phyloP scores from a whole-genome alignment of 257 asterid genomes.

The Fraxinus quadrangulata region DNA sequence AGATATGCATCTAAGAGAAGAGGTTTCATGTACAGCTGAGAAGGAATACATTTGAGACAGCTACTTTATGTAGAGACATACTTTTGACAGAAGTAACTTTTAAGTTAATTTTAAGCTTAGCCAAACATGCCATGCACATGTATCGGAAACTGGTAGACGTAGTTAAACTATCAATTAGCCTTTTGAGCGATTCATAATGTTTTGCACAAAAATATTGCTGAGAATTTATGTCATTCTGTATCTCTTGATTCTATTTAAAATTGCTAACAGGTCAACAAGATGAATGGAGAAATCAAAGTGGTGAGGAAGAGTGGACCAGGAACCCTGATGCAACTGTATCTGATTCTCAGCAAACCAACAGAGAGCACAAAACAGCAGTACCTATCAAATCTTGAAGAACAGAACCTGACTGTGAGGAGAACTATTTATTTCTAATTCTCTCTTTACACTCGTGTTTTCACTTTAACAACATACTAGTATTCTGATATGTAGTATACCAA shows the following conservation, averaged over 20 bases:
- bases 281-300: slow-evolving; percentile 95
- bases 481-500: background rate
- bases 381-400: slow-evolving; percentile 52
- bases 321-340: slow-evolving; percentile 71
- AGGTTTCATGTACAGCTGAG: background rate
- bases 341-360: slow-evolving; percentile 54
- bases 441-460: background rate
- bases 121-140: background rate
- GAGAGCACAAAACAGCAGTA: slow-evolving; percentile 46
- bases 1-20: background rate
- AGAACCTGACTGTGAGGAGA: slow-evolving; percentile 59
- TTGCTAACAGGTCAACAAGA: slow-evolving; percentile 68
- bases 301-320: slow-evolving; percentile 79
- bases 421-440: background rate
- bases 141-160: background rate
- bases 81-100: background rate
- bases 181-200: background rate
- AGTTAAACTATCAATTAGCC: background rate
- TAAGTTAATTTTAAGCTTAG: background rate
- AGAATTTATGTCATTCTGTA: background rate
- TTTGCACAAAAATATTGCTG: background rate
- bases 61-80: background rate
- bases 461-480: background rate
- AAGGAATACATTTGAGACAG: background rate
- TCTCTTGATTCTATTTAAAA: slow-evolving; percentile 21